Percentiles rank a stretch among this genome's conserved stretches.
Conservation (phyloP, 371 early-diverging fungal species). For the Lichtheimia hyalospora region DNA sequence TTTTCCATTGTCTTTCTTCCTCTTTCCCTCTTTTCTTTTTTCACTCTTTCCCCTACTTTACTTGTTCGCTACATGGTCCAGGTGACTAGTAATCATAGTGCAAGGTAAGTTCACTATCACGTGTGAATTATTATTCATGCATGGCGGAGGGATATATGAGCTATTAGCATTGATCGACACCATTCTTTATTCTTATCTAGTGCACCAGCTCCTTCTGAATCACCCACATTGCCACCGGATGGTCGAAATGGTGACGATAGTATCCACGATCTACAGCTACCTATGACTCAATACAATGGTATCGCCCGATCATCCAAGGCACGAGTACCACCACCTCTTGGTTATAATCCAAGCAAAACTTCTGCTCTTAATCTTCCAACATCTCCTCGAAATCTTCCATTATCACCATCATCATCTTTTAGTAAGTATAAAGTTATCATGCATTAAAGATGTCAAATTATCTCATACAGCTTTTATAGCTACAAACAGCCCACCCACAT, state of each 20-base stretch:
- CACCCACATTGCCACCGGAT: conserved; percentile 19
- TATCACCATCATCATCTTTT: conserved; percentile 8
- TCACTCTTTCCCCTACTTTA: background rate
- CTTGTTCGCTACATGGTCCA: background rate
- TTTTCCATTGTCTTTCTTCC: background rate
- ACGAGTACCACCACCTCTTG: conserved; percentile 3
- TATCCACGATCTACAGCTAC: conserved; percentile 3
- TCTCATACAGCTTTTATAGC: too few relatives aligned
- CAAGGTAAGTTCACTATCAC: background rate
- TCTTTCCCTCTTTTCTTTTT: conserved; percentile 3
- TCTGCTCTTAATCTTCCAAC: background rate
- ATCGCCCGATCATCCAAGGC: conserved; percentile 2
- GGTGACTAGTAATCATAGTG: background rate
- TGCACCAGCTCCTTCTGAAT: conserved; percentile 11
- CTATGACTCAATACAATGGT: background rate
- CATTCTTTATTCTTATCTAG: background rate
- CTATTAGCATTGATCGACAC: too few relatives aligned
- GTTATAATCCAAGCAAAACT: background rate
- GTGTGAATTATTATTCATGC: too few relatives aligned
- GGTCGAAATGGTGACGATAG: background rate
- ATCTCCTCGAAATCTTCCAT: background rate
- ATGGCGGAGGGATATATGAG: background rate
- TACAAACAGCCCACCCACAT: background rate
- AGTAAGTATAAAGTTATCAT: background rate
- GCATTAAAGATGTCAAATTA: too few relatives aligned